Conservation (phyloP, 2,329 filamentous ascomycete genomes). For the Bertia moriformis region DNA sequence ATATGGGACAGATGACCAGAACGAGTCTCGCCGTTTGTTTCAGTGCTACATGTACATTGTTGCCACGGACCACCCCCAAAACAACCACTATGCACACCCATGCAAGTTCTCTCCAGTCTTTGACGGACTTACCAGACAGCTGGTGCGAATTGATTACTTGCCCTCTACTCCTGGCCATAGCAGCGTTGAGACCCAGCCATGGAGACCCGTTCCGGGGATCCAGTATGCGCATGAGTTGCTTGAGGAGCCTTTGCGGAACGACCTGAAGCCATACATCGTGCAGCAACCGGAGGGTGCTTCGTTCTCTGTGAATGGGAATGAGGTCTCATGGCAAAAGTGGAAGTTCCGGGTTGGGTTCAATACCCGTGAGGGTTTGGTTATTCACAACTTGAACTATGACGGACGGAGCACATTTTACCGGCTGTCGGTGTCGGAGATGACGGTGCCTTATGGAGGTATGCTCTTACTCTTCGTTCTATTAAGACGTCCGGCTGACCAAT, state of each 20-base stretch:
- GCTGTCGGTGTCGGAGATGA: conserved; percentile 1
- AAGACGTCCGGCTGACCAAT: not conserved
- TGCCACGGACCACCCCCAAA: not conserved
- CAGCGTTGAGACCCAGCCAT: not conserved
- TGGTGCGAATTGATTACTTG: not conserved
- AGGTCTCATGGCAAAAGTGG: conserved; percentile 1
- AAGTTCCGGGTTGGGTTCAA: not conserved
- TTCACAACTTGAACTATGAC: not conserved
- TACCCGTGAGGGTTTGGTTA: not conserved
- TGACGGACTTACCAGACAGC: not conserved
- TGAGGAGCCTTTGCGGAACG: not conserved
- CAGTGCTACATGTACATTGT: conserved; percentile 20
- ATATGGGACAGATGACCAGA: conserved; percentile 30
- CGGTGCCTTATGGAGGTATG: conserved; percentile 1
- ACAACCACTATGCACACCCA: not conserved
- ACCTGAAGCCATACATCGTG: conserved; percentile 1
- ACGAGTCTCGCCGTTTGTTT: conserved; percentile 18
- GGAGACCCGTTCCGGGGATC: not conserved
- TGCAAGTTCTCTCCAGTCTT: conserved; percentile 1
- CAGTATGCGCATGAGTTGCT: conserved; percentile 1
- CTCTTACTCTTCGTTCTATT: not conserved
- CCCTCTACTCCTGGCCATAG: not conserved
- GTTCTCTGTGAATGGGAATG: not conserved
- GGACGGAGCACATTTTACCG: not conserved
- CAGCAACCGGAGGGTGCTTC: not conserved